These are phyloP conservation scores for Ogataea ganodermae DNA, from an alignment of 805 yeast genomes.

Conservation along the genomic window DNA sequence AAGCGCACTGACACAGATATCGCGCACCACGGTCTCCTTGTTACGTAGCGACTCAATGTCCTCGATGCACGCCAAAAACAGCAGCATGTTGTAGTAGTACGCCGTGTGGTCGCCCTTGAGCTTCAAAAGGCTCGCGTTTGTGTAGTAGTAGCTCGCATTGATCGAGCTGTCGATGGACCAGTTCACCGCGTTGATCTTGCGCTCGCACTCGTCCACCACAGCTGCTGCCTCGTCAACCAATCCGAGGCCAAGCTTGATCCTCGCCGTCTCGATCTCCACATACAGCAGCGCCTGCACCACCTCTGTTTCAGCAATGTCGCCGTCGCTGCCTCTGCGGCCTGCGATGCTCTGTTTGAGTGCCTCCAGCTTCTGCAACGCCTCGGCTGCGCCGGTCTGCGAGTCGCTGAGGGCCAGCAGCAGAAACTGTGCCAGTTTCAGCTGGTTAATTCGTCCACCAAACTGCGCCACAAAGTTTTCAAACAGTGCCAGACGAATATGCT, in stretches of 20 bases:
- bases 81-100: conserved; percentile 77
- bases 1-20: conserved; percentile 81
- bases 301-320: conserved; percentile 35
- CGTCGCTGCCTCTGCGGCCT: conserved; percentile 32
- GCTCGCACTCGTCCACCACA: conserved; percentile 61
- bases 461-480: conserved; percentile 69
- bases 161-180: conserved; percentile 58
- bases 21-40: conserved; percentile 54
- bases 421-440: conserved; percentile 76
- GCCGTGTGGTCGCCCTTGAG: conserved; percentile 74
- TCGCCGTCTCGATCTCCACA: conserved; percentile 73
- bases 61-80: conserved; percentile 76
- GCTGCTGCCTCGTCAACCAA: conserved; percentile 60
- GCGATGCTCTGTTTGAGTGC: conserved; percentile 46
- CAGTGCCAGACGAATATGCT: conserved; percentile 60
- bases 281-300: conserved; percentile 54
- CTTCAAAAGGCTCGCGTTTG: conserved; percentile 76
- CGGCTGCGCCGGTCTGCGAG: conserved; percentile 28
- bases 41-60: conserved; percentile 43
- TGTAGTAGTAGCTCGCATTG: conserved; percentile 80
- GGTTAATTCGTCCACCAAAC: conserved; percentile 73
- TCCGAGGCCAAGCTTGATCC: conserved; percentile 60
- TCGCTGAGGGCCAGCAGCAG: conserved; percentile 51
- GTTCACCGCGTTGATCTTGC: conserved; percentile 57
- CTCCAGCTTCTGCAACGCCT: conserved; percentile 52